Conservation (phyloP, 2,329 filamentous ascomycete species). For the Pleurostoma richardsiae region DNA sequence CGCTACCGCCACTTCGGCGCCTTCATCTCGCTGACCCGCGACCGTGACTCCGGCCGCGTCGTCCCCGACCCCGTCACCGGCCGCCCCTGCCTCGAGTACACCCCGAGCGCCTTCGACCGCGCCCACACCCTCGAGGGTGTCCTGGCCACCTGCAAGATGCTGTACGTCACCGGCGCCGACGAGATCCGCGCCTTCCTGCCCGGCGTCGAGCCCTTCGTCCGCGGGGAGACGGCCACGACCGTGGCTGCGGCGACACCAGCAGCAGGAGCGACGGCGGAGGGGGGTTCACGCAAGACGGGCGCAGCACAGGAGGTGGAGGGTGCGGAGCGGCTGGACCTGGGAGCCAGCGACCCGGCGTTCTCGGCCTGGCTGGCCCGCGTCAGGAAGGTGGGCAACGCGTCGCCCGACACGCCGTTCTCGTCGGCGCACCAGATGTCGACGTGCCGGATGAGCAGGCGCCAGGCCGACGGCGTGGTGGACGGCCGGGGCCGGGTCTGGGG, state of each 20-base stretch:
- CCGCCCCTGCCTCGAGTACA: constrained; percentile 63
- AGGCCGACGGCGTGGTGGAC: constrained; percentile 53
- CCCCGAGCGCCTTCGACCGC: constrained; percentile 65
- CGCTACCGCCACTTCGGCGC: constrained; percentile 64
- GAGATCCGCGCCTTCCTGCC: constrained; percentile 68
- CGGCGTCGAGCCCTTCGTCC: constrained; percentile 58
- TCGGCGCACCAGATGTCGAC: constrained; percentile 82
- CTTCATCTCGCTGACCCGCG: constrained; percentile 70
- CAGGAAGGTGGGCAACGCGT: constrained; percentile 40
- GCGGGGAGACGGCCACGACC: constrained; percentile 17
- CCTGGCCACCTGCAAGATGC: constrained; percentile 67
- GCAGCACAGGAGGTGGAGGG: constrained; percentile 5
- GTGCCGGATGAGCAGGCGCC: constrained; percentile 61
- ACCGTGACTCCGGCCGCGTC: constrained; percentile 70
- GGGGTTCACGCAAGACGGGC: neutral
- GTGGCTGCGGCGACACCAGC: neutral
- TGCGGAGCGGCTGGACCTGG: constrained; percentile 21
- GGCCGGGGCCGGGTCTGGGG: constrained; percentile 60
- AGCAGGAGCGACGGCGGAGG: neutral
- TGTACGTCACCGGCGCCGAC: constrained; percentile 71
- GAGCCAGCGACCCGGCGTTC: constrained; percentile 56
- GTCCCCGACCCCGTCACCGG: constrained; percentile 67
- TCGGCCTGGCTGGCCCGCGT: constrained; percentile 53
- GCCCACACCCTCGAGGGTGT: constrained; percentile 67
- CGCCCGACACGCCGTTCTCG: constrained; percentile 48